Base-by-base conservation (phyloP, 2,329 filamentous ascomycete species). In the Daldinia eschscholtzii region DNA sequence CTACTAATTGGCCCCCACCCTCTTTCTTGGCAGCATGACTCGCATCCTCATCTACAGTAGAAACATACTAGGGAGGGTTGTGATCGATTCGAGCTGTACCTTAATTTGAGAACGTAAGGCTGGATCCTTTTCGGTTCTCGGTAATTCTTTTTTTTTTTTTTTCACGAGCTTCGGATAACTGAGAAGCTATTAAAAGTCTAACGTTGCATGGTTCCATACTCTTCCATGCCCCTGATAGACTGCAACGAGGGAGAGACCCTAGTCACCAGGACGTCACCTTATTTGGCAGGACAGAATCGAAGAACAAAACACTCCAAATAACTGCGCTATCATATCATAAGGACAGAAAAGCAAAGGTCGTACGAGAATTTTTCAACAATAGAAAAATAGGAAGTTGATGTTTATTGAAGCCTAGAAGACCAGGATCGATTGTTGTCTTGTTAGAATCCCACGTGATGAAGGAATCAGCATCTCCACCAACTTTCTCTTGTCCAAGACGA, bases 21-120 rank as follows among this genome's bases (percentile, higher is more conserved):
- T 23, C 46, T 15, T 55, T 55, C 52, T 55, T 39, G 52, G 52
- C 52, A 9, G 13, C 52, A 26, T 37, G 52, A 23, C 18, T 55
- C 20, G 30, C n/a, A 23, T 55, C 4, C n/a, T 2, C 20, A 23
- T 23, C 20, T 23, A 23, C 2, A 23, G 2, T 9, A 20, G n/a
- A 23, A 26, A 15, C 30, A 48, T 28, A 46, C 20, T 2, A 23
- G 20, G 4, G 26, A 30, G 7, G 26, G 26, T 33, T 33, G 46
- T 15, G 7, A 33, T 52, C 46, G 26, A 33, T 52, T 33, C 15
- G 46, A 33, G 46, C 15, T 52, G 12, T 10, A n/a, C 13, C 26
- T 33, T 52, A 52, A 33, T 18, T 52, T 48, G 33, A 18, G 26
- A 52, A 6, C 5, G 4, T 33, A 33, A 33, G 46, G 26, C 26